A percentile compares a stretch with the other conserved stretches of the same genome.
phyloP scores from a whole-genome alignment of 208 protist genomes.

The Acanthamoeba sp. region DNA sequence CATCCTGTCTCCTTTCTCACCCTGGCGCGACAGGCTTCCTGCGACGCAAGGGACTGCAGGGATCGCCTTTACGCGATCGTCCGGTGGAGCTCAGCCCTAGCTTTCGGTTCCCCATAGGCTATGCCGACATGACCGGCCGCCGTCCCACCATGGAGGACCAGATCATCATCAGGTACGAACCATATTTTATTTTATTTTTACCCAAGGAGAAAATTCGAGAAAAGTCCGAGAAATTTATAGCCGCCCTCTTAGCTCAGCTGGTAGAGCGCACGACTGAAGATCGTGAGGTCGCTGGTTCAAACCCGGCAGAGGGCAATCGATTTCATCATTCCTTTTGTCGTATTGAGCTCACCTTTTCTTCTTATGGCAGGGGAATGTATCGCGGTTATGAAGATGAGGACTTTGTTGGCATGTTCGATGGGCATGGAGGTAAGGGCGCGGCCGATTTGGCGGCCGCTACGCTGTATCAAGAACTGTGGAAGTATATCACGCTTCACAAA shows the following conservation, averaged over 20 bases:
- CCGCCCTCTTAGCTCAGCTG: neutral
- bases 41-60: constrained; percentile 1
- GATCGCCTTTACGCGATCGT: constrained; percentile 10
- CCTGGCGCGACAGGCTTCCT: neutral
- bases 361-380: neutral
- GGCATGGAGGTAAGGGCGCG: neutral
- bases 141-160: constrained; percentile 32
- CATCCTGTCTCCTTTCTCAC: neutral
- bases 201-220: too few relatives aligned
- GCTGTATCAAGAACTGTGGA: constrained; percentile 49
- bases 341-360: too few relatives aligned
- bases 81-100: constrained; percentile 31
- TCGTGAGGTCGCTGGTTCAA: too few relatives aligned
- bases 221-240: too few relatives aligned
- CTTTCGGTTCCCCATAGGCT: neutral
- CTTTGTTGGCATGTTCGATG: constrained; percentile 32
- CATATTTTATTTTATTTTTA: too few relatives aligned
- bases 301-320: too few relatives aligned
- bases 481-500: constrained; percentile 36
- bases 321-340: neutral
- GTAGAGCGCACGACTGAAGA: too few relatives aligned
- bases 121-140: constrained; percentile 38
- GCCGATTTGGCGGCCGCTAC: neutral
- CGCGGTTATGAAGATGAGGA: constrained; percentile 3
- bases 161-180: neutral